phyloP scores from a whole-genome alignment of 2,329 filamentous ascomycete genomes.

The Leptographium lundbergii region DNA sequence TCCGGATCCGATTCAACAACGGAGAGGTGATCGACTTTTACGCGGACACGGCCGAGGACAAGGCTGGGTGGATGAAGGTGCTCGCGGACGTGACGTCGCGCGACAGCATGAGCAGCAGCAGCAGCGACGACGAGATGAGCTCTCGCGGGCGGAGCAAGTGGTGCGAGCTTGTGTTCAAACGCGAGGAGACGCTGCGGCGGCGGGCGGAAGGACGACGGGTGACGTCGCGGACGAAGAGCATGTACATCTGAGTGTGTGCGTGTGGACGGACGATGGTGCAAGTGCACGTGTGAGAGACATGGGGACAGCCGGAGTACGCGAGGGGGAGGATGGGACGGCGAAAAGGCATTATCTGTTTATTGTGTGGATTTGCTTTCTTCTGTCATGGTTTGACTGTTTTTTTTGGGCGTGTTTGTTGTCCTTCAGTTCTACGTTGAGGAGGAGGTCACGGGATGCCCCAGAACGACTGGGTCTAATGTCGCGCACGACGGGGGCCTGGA shows the following conservation, averaged over 20 bases:
- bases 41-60: conserved; percentile 74
- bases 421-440: conserved; percentile 3
- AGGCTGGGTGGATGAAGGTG: conserved; percentile 89
- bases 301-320: not conserved
- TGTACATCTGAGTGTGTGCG: conserved; percentile 28
- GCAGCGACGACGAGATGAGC: conserved; percentile 30
- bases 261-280: not conserved
- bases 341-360: not conserved
- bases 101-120: conserved; percentile 27
- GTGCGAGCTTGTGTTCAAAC: conserved; percentile 55
- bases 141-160: conserved; percentile 41
- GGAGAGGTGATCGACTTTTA: conserved; percentile 98
- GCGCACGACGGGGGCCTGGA: conserved; percentile 6
- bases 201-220: conserved; percentile 38
- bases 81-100: conserved; percentile 59
- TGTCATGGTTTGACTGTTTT: not conserved
- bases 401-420: not conserved
- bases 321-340: not conserved
- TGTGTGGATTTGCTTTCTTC: conserved; percentile 8
- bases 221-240: conserved; percentile 47
- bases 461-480: conserved; percentile 4
- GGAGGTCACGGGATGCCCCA: conserved; percentile 2
- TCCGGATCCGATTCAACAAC: conserved; percentile 96
- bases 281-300: not conserved
- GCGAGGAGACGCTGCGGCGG: conserved; percentile 46